Evolutionary conservation across 2,329 filamentous ascomycete genomes (phyloP).

Genomic region (Hypoxylon sp.): DNA sequence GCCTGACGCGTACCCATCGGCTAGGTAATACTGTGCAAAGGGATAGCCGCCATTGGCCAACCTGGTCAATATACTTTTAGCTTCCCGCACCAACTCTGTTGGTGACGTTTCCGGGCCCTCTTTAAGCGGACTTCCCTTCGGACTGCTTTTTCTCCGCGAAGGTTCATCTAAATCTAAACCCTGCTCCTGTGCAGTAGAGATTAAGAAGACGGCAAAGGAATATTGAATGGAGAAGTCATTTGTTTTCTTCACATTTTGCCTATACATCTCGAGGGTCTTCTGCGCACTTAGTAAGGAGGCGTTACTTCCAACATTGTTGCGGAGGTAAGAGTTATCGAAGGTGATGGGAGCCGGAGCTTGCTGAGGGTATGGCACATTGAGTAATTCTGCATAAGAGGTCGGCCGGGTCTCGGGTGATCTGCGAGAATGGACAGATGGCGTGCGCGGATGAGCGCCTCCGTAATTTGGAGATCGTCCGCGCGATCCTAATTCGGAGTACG

Average conservation of each 20-base stretch:
- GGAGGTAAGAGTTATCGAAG: slow-evolving; percentile 86
- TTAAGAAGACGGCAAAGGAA: slow-evolving; percentile 95
- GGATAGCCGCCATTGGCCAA: slow-evolving; percentile 91
- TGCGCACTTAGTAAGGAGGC: slow-evolving; percentile 91
- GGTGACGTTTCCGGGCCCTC: slow-evolving; percentile 64
- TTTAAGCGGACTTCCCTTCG: slow-evolving; percentile 57
- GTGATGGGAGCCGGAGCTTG: slow-evolving; percentile 76
- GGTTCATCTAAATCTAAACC: slow-evolving; percentile 69
- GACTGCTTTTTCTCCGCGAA: slow-evolving; percentile 62
- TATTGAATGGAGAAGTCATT: slow-evolving; percentile 92
- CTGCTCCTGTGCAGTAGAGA: slow-evolving; percentile 88
- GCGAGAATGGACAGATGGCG: slow-evolving; percentile 66
- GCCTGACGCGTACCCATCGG: slow-evolving; percentile 92
- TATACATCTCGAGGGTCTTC: slow-evolving; percentile 98
- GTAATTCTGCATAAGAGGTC: slow-evolving; percentile 71
- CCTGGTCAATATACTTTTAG: slow-evolving; percentile 88
- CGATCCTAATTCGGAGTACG: slow-evolving; percentile 76
- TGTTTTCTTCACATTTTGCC: slow-evolving; percentile 96
- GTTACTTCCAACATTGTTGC: slow-evolving; percentile 85
- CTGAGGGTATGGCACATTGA: slow-evolving; percentile 83
- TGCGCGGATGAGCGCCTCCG: slow-evolving; percentile 59
- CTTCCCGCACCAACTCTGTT: slow-evolving; percentile 84
- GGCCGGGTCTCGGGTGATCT: slow-evolving; percentile 70
- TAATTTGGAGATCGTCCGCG: slow-evolving; percentile 74
- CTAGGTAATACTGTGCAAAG: slow-evolving; percentile 98